These are phyloP conservation scores for Pseudogymnoascus sp. DNA, from an alignment of 2,329 filamentous ascomycete genomes.

Conservation along the genomic window DNA sequence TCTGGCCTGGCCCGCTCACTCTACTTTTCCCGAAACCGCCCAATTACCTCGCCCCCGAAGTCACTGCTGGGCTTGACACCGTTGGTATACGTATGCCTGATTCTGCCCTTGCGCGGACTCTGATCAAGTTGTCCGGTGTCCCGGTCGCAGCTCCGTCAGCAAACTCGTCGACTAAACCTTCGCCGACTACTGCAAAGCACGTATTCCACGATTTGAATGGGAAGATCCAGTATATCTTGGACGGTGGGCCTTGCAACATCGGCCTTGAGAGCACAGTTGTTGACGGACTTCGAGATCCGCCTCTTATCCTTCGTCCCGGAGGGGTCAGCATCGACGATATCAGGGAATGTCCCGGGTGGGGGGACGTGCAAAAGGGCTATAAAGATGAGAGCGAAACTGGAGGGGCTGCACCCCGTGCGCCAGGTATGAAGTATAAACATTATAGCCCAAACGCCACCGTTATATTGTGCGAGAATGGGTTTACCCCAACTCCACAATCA, in stretches of 20 bases:
- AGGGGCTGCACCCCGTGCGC: conserved; percentile 64
- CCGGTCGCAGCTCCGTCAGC: conserved; percentile 89
- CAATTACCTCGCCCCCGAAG: conserved; percentile 71
- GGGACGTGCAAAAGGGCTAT: conserved; percentile 67
- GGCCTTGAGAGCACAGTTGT: conserved; percentile 97
- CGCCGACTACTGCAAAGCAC: conserved; percentile 82
- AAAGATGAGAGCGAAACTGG: conserved; percentile 63
- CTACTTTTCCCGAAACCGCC: conserved; percentile 72
- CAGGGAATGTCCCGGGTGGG: conserved; percentile 68
- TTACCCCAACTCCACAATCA: background rate
- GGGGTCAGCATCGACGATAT: conserved; percentile 79
- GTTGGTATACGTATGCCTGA: conserved; percentile 89
- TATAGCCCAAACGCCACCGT: conserved; percentile 88
- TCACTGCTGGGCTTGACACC: conserved; percentile 74
- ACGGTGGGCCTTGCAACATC: conserved; percentile 77
- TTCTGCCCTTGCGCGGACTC: conserved; percentile 71
- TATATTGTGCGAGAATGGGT: conserved; percentile 61
- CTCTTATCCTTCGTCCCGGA: conserved; percentile 74
- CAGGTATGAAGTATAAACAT: conserved; percentile 98
- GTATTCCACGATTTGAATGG: conserved; percentile 78
- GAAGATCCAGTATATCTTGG: conserved; percentile 75
- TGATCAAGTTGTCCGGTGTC: conserved; percentile 69
- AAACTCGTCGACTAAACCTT: conserved; percentile 88
- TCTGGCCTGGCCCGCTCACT: conserved; percentile 93
- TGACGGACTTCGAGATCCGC: conserved; percentile 74